Evolutionary conservation across 2,329 filamentous ascomycete genomes (phyloP).

Genomic region (Drechslerella stenobrocha): DNA sequence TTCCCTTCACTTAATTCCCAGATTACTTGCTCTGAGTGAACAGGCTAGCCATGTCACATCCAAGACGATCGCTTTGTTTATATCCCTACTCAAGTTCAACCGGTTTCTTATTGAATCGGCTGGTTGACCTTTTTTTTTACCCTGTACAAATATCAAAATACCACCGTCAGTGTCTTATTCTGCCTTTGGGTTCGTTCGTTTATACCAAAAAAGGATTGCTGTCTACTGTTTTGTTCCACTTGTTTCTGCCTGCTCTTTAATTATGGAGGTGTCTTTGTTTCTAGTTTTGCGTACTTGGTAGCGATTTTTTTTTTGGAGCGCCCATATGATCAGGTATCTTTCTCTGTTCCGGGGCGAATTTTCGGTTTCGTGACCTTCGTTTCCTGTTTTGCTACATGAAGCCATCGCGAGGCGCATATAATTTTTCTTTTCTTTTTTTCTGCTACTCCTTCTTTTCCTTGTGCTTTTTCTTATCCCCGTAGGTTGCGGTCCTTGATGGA

Average conservation of each 20-base stretch:
- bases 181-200: slow-evolving; percentile 36
- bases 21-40: neutral
- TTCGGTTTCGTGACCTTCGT: slow-evolving; percentile 22
- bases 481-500: too few relatives aligned
- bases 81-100: too few relatives aligned
- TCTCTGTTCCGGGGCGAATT: slow-evolving; percentile 18
- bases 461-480: slow-evolving; percentile 13
- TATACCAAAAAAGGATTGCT: slow-evolving; percentile 44
- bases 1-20: slow-evolving; percentile 24
- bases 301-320: slow-evolving; percentile 4
- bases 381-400: slow-evolving; percentile 20
- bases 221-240: neutral
- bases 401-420: slow-evolving; percentile 1
- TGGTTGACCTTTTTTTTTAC: slow-evolving; percentile 26
- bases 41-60: neutral
- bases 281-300: slow-evolving; percentile 25
- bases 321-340: slow-evolving; percentile 30
- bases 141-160: slow-evolving; percentile 49
- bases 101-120: too few relatives aligned
- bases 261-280: slow-evolving; percentile 33
- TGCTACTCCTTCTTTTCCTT: slow-evolving; percentile 36
- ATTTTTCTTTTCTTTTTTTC: neutral
- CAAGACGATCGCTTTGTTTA: slow-evolving; percentile 10
- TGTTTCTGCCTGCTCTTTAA: slow-evolving; percentile 12
- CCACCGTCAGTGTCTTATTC: slow-evolving; percentile 32